A percentile compares a stretch with the other conserved stretches of the same genome.
phyloP scores from a whole-genome alignment of 768 basidiomycete genomes.

The Lepiota brunneoincarnata region DNA sequence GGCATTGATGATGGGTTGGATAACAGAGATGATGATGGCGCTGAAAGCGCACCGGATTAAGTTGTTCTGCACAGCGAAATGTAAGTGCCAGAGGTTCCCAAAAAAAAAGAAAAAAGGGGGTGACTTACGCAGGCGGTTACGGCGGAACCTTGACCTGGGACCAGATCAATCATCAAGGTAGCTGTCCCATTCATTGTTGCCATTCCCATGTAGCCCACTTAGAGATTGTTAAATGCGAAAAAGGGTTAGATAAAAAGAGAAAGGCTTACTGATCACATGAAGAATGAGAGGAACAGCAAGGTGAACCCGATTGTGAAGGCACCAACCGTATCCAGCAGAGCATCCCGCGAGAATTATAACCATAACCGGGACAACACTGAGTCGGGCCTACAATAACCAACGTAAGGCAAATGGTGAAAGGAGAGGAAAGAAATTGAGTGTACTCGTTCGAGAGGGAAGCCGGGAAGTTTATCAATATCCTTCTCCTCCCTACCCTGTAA shows the following conservation, averaged over 20 bases:
- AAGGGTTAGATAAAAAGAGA: neutral
- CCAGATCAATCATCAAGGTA: constrained; percentile 64
- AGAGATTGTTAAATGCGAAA: neutral
- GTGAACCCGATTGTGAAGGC: constrained; percentile 42
- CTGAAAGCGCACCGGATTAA: constrained; percentile 61
- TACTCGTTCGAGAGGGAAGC: constrained; percentile 6
- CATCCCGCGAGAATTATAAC: constrained; percentile 32
- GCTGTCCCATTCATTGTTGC: constrained; percentile 55
- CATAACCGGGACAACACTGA: constrained; percentile 17
- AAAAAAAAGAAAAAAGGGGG: too few relatives aligned
- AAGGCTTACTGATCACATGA: constrained; percentile 29
- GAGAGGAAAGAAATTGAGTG: neutral
- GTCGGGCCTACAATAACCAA: constrained; percentile 17
- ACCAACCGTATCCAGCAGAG: constrained; percentile 61
- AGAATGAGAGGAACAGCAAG: constrained; percentile 55
- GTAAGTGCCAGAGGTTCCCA: neutral
- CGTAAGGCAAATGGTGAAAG: neutral
- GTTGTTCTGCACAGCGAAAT: constrained; percentile 50
- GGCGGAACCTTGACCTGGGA: constrained; percentile 60
- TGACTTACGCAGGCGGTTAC: constrained; percentile 67
- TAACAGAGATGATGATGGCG: constrained; percentile 58
- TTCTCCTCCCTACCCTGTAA: neutral
- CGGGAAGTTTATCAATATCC: neutral
- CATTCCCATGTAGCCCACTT: constrained; percentile 50
- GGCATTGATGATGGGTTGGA: constrained; percentile 55